phyloP scores from a whole-genome alignment of 2,329 filamentous ascomycete species.

The Botryosphaeria dothidea region DNA sequence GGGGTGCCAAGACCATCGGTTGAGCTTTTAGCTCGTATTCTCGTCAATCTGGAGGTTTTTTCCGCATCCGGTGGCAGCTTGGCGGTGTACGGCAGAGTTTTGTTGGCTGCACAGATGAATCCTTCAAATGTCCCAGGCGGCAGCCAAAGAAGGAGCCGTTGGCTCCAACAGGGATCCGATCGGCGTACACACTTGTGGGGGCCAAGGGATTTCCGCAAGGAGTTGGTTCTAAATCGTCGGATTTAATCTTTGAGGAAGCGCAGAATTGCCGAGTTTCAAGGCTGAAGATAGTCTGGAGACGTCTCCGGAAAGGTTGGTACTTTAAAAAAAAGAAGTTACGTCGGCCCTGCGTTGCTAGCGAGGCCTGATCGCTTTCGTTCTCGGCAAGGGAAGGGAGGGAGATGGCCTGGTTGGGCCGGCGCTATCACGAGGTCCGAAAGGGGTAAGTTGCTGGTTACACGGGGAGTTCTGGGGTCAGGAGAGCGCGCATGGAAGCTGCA shows the following conservation, averaged over 20 bases:
- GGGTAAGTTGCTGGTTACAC: background rate
- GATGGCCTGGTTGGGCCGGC: background rate
- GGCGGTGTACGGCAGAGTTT: background rate
- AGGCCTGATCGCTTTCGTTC: background rate
- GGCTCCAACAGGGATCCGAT: background rate
- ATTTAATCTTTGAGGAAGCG: background rate
- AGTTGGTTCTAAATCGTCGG: background rate
- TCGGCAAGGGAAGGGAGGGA: background rate
- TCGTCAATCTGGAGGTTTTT: background rate
- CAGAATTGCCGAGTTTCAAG: background rate
- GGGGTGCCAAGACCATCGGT: background rate
- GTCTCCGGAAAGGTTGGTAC: background rate
- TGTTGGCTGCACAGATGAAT: slow-evolving; percentile 1
- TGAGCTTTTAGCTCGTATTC: slow-evolving; percentile 2
- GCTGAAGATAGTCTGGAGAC: background rate
- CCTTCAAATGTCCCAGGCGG: background rate
- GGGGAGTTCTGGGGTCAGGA: background rate
- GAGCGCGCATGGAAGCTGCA: background rate
- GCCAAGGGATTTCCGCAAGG: background rate
- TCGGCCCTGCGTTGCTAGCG: background rate
- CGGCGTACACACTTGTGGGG: background rate
- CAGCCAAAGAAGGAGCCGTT: background rate
- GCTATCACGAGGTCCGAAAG: slow-evolving; percentile 2
- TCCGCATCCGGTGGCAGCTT: background rate
- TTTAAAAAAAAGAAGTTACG: too few relatives aligned